Evolutionary conservation across 805 yeast genomes (phyloP).

Genomic region (Candida oleophila): DNA sequence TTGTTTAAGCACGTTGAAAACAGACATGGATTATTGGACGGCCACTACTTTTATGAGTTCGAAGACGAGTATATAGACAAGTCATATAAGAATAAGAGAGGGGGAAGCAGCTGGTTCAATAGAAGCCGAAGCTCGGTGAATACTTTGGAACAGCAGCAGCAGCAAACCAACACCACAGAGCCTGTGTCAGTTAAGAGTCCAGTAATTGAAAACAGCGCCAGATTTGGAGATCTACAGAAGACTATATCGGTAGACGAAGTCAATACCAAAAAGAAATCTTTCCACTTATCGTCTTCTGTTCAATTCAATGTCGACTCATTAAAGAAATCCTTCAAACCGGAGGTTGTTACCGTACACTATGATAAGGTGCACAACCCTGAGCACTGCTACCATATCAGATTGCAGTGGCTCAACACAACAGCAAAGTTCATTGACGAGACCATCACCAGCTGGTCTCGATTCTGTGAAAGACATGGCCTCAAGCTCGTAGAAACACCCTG

Average conservation of each 20-base stretch:
- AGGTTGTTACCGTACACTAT: constrained; percentile 77
- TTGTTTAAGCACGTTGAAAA: constrained; percentile 79
- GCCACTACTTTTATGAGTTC: constrained; percentile 85
- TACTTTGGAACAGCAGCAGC: background rate
- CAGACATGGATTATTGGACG: constrained; percentile 84
- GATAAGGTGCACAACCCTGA: constrained; percentile 93
- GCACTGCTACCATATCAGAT: constrained; percentile 85
- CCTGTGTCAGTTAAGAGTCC: background rate
- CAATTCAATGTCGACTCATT: constrained; percentile 74
- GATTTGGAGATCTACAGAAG: constrained; percentile 11
- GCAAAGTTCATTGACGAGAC: constrained; percentile 81
- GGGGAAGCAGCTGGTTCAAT: constrained; percentile 29
- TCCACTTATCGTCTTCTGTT: constrained; percentile 59
- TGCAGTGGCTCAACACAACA: constrained; percentile 93
- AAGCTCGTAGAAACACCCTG: constrained; percentile 83
- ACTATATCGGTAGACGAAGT: constrained; percentile 1
- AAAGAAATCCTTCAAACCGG: constrained; percentile 71
- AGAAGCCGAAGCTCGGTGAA: constrained; percentile 14
- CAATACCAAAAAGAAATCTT: constrained; percentile 18
- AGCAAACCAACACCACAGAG: background rate
- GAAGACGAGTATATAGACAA: constrained; percentile 51
- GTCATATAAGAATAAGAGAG: constrained; percentile 13
- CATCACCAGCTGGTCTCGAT: constrained; percentile 71
- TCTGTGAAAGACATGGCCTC: constrained; percentile 84
- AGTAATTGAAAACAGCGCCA: background rate